Evolutionary conservation across 257 asterid species (phyloP).

Genomic region (Solanum verrucosum): DNA sequence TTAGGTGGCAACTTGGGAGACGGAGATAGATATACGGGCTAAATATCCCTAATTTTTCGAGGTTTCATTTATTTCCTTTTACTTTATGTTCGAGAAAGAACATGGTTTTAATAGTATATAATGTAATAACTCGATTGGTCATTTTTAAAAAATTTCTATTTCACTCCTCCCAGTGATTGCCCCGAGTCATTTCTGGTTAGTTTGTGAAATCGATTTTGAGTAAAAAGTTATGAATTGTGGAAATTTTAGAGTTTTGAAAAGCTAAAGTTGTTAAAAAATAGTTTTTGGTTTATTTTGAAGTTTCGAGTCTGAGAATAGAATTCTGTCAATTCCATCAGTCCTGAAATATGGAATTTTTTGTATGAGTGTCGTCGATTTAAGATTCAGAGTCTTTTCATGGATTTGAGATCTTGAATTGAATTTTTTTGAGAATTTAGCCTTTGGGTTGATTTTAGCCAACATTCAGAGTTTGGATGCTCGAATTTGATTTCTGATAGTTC

Average conservation of each 20-base stretch:
- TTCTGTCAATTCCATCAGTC: neutral
- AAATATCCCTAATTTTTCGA: neutral
- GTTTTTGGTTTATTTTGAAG: neutral
- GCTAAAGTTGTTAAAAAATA: neutral
- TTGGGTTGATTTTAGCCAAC: neutral
- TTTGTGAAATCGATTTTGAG: neutral
- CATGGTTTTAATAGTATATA: too few species aligned
- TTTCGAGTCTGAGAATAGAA: too few species aligned
- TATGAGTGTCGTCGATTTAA: neutral
- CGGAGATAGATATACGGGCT: fast-evolving
- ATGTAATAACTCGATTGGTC: neutral
- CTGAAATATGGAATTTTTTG: neutral
- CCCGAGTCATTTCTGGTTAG: neutral
- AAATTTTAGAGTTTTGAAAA: neutral
- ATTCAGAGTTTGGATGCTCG: neutral
- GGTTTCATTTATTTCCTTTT: neutral
- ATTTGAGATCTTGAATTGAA: neutral
- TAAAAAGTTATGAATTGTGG: neutral
- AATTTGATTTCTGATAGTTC: neutral
- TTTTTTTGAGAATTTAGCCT: neutral
- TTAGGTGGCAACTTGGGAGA: neutral
- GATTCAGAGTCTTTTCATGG: neutral
- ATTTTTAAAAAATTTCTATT: too few species aligned
- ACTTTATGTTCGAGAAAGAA: too few species aligned
- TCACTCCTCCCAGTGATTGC: neutral